Conservation (phyloP, 805 yeast genomes). For the Saccharomycopsis guyanensis region DNA sequence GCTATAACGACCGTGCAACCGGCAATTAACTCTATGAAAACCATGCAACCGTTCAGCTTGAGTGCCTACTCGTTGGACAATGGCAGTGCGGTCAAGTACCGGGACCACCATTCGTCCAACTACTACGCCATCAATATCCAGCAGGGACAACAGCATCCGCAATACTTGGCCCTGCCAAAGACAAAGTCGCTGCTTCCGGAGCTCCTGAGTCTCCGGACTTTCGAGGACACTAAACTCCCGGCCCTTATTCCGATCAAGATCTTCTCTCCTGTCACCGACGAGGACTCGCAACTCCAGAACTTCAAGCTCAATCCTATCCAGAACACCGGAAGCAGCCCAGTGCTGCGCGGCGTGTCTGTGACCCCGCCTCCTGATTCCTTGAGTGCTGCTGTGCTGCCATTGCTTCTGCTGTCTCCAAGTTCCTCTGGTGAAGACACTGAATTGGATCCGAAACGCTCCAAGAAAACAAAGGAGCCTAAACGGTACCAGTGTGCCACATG, state of each 20-base stretch:
- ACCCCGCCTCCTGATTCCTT: neutral
- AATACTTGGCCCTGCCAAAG: neutral
- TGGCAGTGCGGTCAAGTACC: neutral
- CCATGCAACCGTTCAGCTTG: slow-evolving; percentile 1
- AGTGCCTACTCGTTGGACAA: neutral
- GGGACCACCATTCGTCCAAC: slow-evolving; percentile 1
- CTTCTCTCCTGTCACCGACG: slow-evolving; percentile 7
- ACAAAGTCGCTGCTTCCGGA: neutral
- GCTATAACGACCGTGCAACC: too few relatives aligned
- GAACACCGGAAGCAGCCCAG: neutral
- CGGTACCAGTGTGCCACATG: slow-evolving; percentile 53
- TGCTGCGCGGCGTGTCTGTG: neutral
- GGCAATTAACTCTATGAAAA: too few relatives aligned
- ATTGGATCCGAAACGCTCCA: neutral
- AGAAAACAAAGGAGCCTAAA: slow-evolving; percentile 12
- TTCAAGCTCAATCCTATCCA: neutral
- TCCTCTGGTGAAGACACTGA: neutral
- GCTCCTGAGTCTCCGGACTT: neutral
- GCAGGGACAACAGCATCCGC: neutral
- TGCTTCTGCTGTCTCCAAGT: neutral
- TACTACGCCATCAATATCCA: slow-evolving; percentile 7
- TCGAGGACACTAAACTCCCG: slow-evolving; percentile 9
- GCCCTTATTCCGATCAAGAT: slow-evolving; percentile 15
- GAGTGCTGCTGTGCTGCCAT: neutral
- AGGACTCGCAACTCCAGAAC: neutral